These are phyloP conservation scores for Sclerotinia glacialis DNA, from an alignment of 2,329 filamentous ascomycete species.

Conservation along the genomic window DNA sequence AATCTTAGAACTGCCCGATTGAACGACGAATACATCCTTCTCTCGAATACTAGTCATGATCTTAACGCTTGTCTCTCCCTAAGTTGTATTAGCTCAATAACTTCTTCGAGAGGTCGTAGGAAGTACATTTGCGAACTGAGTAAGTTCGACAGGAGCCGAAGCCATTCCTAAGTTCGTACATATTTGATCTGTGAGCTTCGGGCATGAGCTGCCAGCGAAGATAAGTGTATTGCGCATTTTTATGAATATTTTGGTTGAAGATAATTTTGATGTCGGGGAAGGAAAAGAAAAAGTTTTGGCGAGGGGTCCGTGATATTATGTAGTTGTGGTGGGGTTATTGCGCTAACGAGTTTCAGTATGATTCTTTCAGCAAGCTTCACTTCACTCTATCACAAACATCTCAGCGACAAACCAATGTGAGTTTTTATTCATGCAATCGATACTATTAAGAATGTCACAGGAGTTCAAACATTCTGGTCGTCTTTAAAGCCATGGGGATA, in stretches of 20 bases:
- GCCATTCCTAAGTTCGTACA: conserved; percentile 66
- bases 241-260: background rate
- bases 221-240: conserved; percentile 64
- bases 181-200: conserved; percentile 62
- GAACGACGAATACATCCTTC: conserved; percentile 98
- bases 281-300: conserved; percentile 20
- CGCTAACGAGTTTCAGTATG: too few relatives aligned
- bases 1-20: conserved; percentile 92
- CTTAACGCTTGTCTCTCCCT: conserved; percentile 69
- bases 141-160: conserved; percentile 62
- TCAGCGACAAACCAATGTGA: background rate
- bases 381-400: background rate
- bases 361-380: background rate
- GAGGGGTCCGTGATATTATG: background rate
- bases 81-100: conserved; percentile 33
- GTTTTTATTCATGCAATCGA: too few relatives aligned
- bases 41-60: conserved; percentile 80
- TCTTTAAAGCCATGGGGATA: conserved; percentile 53
- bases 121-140: conserved; percentile 67
- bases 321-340: background rate
- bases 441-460: background rate
- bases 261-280: conserved; percentile 20
- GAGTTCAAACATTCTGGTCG: conserved; percentile 27
- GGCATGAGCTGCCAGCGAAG: conserved; percentile 66
- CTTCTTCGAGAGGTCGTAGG: conserved; percentile 30